Conservation (phyloP, 2,329 filamentous ascomycete genomes). For the Teratosphaeria destructans region DNA sequence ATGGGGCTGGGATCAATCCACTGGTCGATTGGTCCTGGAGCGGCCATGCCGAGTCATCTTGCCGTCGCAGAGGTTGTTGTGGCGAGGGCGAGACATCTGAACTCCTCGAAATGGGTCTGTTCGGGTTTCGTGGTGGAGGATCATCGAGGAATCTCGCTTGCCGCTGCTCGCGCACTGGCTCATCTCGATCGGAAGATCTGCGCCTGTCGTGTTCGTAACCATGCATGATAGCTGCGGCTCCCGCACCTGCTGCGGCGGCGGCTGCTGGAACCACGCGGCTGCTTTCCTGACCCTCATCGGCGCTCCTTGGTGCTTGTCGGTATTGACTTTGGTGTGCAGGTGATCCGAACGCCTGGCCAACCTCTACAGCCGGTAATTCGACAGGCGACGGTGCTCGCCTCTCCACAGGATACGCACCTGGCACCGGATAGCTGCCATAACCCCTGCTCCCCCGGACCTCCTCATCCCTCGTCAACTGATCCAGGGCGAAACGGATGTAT, state of each 20-base stretch:
- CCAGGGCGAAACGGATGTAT: slow-evolving; percentile 81
- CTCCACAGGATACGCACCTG: neutral
- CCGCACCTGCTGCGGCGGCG: neutral
- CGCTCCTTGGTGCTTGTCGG: neutral
- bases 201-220: neutral
- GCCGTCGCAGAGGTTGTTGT: neutral
- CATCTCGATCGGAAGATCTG: neutral
- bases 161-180: neutral
- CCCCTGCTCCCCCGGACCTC: slow-evolving; percentile 48
- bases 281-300: neutral
- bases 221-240: neutral
- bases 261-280: neutral
- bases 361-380: slow-evolving; percentile 6
- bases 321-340: neutral
- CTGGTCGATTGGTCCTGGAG: neutral
- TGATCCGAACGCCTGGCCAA: neutral
- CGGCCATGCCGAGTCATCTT: neutral
- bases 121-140: neutral
- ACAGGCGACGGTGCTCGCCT: slow-evolving; percentile 26
- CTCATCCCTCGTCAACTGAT: slow-evolving; percentile 69
- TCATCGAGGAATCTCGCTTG: neutral
- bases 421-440: slow-evolving; percentile 27
- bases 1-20: neutral
- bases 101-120: neutral
- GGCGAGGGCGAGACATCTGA: neutral